These are phyloP conservation scores for Trichoderma sp. DNA, from an alignment of 2,329 filamentous ascomycete genomes.

Conservation along the genomic window DNA sequence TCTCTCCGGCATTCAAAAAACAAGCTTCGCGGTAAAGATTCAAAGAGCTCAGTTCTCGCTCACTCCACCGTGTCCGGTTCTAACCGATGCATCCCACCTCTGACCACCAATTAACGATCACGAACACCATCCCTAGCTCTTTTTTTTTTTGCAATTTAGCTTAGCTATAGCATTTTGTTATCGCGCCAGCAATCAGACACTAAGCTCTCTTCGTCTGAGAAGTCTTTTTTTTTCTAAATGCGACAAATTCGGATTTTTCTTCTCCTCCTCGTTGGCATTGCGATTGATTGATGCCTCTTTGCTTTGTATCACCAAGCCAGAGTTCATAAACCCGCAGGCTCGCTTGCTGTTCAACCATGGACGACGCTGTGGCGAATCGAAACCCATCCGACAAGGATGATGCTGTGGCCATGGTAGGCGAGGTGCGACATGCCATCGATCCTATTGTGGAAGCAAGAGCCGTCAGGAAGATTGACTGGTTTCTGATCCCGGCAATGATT, in stretches of 20 bases:
- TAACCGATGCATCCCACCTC: not conserved
- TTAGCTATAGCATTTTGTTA: not conserved
- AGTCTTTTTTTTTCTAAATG: not conserved
- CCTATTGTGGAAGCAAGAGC: constrained; percentile 53
- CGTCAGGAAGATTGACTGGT: constrained; percentile 63
- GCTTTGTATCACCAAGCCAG: not conserved
- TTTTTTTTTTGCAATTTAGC: not conserved
- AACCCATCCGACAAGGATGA: constrained; percentile 28
- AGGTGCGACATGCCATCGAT: constrained; percentile 52
- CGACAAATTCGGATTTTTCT: not conserved
- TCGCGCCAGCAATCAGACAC: not conserved
- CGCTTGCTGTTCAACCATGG: not conserved
- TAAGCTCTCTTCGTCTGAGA: not conserved
- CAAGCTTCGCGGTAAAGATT: not conserved
- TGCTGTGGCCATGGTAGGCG: constrained; percentile 54
- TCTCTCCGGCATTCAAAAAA: not conserved
- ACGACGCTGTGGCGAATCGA: not conserved
- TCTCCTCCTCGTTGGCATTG: not conserved
- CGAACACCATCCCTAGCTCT: not conserved
- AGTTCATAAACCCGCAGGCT: not conserved
- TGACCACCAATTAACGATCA: constrained; percentile 4
- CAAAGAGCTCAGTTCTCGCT: not conserved
- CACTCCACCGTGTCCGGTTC: not conserved
- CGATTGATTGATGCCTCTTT: not conserved
- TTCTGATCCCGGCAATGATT: constrained; percentile 66